Base-by-base conservation (phyloP, 148 eudicot species). In the Nepenthes mirabilis region DNA sequence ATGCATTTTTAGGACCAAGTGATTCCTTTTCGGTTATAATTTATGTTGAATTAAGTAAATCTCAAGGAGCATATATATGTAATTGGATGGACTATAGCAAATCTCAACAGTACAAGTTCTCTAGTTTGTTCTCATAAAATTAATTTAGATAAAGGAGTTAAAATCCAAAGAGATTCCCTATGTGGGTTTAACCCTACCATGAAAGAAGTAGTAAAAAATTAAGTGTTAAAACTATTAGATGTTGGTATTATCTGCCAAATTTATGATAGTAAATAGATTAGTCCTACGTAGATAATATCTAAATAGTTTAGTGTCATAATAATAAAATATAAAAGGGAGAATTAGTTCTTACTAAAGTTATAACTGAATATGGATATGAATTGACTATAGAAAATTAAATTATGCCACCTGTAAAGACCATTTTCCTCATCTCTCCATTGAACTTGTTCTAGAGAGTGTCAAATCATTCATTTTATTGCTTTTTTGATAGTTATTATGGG, bases 401-500 rank as follows among this genome's bases (percentile, higher is more conserved):
- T 6, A 2, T 49, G 12, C 13, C 2, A 49, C 52, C 12, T 0
- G 11, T 3, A 49, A 45, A n/a, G 52, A 49, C 14, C 52, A 49
- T 11, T 49, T 49, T 49, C 13, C 52, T 49, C 13, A 5, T 2
- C 52, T 12, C 13, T 49, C 0, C 13, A 49, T 49, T 11, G 52
- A 49, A 49, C 6, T 11, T 5, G 3, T 63, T 8, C 0, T 58
- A 63, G 11, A 36, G 66, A 36, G 2, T 63, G 1, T 45, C 43
- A 2, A 12, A 50, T 3, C 49, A 14, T 2, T 12, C 66, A 0
- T 54, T 3, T 34, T 63, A 63, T 14, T 63, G 1, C 43, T 63
- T 63, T 40, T 49, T 63, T 14, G 66, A 23, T 23, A 63, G 36
- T 36, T 52, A 63, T 33, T 63, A 47, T 7, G 13, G 58, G 11